Conservation (phyloP, 257 asterid species). For the Petunia secreta region DNA sequence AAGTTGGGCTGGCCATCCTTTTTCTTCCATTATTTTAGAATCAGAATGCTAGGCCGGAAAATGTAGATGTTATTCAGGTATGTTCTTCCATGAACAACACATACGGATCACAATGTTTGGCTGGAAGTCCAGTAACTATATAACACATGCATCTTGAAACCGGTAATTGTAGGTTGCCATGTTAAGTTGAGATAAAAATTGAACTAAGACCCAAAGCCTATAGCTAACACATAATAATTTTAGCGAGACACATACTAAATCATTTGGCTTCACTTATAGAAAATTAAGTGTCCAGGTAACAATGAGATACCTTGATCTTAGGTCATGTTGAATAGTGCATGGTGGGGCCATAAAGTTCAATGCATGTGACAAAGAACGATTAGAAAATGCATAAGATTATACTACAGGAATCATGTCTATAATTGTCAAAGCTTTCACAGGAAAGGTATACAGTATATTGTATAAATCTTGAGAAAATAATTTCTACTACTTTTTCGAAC, state of each 20-base stretch:
- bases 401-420: not conserved
- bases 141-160: not conserved
- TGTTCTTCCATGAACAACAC: slow-evolving; percentile 8
- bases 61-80: not conserved
- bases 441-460: slow-evolving; percentile 5
- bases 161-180: slow-evolving; percentile 7
- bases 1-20: not conserved
- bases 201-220: not conserved
- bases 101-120: slow-evolving; percentile 17
- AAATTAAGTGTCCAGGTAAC: not conserved
- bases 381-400: not conserved
- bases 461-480: not conserved
- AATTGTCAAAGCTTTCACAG: not conserved
- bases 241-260: not conserved
- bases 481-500: not conserved
- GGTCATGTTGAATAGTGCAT: slow-evolving; percentile 10
- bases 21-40: not conserved
- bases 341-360: not conserved
- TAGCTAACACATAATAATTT: not conserved
- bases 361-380: slow-evolving; percentile 4
- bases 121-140: not conserved
- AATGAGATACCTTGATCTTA: slow-evolving; percentile 21
- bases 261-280: not conserved
- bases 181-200: not conserved
- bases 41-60: not conserved